Evolutionary conservation across 2,329 filamentous ascomycete species (phyloP), one percentile per base, ranked within the genome.

Genomic region (Scortechinia acanthostroma): DNA sequence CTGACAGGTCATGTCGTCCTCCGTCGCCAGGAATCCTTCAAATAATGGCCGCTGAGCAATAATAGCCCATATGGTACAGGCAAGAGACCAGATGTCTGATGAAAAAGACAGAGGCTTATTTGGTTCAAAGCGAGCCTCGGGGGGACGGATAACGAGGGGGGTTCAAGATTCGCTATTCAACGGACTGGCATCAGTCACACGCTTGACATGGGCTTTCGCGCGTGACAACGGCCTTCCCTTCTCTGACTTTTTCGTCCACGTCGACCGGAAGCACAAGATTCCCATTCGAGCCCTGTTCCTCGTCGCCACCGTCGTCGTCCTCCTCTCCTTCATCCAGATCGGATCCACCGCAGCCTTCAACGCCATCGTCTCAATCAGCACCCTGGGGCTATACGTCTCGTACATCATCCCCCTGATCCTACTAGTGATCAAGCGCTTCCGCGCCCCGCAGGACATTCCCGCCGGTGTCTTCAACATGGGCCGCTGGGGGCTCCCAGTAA

Each of bases 291-390:
- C n/a, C n/a, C n/a, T n/a, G n/a, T n/a, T n/a, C n/a, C n/a, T 82
- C 33, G 78, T 82, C 52, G 76, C 76, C 30, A 75, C 81, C 3
- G 74, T 77, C n/a, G 77, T 77, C 13, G 82, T 77, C 77, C 61
- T 82, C 2, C 77, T 77, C 2, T 76, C 70, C 1, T 82, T 83
- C 55, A 76, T 75, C 20, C 77, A 77, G 43, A 73, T 81, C 61
- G 77, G 82, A 57, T 77, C 71, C 4, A 75, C 71, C 5, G 77
- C n/a, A n/a, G 47, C 47, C 4, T 45, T 49, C 5, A 45, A 45
- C 16, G 47, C 47, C 22, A 44, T 49, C 20, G 47, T 45, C n/a
- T 49, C 47, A 4, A 35, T 49, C 3, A 47, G 45, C n/a, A 42
- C 42, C n/a, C 46, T 49, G 43, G 47, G 40, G 42, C 43, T 46